phyloP scores from a whole-genome alignment of 257 asterid genomes.

The Verbascum thapsus region DNA sequence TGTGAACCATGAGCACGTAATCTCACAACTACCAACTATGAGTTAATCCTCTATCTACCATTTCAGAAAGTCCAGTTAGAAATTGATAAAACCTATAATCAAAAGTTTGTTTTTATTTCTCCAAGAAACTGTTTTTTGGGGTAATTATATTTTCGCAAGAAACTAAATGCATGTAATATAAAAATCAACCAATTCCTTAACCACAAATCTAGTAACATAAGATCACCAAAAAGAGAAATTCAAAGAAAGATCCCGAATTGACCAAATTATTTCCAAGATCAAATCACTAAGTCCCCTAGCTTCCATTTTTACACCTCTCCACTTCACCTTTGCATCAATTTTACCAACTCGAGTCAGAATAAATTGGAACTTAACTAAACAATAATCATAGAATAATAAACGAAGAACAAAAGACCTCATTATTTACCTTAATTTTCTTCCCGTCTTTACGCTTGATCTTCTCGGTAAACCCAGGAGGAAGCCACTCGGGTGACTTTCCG shows the following conservation, averaged over 20 bases:
- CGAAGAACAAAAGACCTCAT: background rate
- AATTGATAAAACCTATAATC: background rate
- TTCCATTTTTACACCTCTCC: constrained; percentile 4
- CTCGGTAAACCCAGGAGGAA: constrained; percentile 66
- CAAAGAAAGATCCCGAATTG: constrained; percentile 5
- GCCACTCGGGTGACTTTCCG: constrained; percentile 49
- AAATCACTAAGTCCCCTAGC: constrained; percentile 22
- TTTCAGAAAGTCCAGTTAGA: constrained; percentile 18
- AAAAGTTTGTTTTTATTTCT: background rate
- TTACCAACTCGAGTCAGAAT: constrained; percentile 26
- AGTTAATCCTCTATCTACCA: constrained; percentile 8
- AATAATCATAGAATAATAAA: background rate
- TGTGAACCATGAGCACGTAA: too few species aligned
- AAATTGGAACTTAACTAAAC: background rate
- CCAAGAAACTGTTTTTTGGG: too few species aligned
- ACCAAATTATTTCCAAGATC: background rate
- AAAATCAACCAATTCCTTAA: constrained; percentile 19
- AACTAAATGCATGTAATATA: background rate
- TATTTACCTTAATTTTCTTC: constrained; percentile 57
- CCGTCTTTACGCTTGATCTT: constrained; percentile 48
- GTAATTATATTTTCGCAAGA: too few species aligned
- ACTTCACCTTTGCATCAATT: constrained; percentile 16
- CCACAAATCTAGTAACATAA: too few species aligned
- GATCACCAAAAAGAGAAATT: too few species aligned
- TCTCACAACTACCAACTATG: too few species aligned